A percentile compares a stretch with the other conserved stretches of the same genome.
These are phyloP conservation scores for Podospora pseudopauciseta DNA, from an alignment of 495 filamentous ascomycete genomes.

Conservation along the genomic window DNA sequence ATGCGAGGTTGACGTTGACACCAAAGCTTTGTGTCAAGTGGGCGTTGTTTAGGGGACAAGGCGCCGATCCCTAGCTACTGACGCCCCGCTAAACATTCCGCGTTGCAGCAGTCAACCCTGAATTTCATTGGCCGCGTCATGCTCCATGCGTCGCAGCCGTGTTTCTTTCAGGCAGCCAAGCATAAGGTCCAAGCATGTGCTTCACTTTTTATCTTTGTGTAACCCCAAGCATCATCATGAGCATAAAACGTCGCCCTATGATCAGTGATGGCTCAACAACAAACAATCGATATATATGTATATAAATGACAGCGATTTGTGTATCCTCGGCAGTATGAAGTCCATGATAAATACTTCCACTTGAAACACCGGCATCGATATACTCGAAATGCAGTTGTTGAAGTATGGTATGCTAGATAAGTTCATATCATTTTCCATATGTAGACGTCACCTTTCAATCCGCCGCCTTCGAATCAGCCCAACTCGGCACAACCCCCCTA, in stretches of 20 bases:
- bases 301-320: too few species aligned
- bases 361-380: too few species aligned
- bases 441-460: slow-evolving; percentile 40
- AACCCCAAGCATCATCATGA: background rate
- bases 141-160: background rate
- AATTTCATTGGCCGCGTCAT: slow-evolving; percentile 2
- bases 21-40: slow-evolving; percentile 6
- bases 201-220: background rate
- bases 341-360: too few species aligned
- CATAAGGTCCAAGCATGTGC: background rate
- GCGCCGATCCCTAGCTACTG: background rate
- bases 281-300: too few species aligned
- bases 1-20: background rate
- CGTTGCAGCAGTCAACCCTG: slow-evolving; percentile 9
- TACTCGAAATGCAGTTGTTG: background rate
- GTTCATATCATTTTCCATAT: too few species aligned
- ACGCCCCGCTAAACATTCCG: background rate
- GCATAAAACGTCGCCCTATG: too few species aligned
- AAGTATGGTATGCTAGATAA: too few species aligned
- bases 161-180: background rate
- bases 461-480: slow-evolving; percentile 66
- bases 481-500: slow-evolving; percentile 71
- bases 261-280: too few species aligned
- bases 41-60: slow-evolving; percentile 8
- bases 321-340: too few species aligned